Percentiles rank a stretch among this genome's conserved stretches.
These are phyloP conservation scores for Floccularia luteovirens DNA, from an alignment of 768 basidiomycete species.

Conservation along the genomic window DNA sequence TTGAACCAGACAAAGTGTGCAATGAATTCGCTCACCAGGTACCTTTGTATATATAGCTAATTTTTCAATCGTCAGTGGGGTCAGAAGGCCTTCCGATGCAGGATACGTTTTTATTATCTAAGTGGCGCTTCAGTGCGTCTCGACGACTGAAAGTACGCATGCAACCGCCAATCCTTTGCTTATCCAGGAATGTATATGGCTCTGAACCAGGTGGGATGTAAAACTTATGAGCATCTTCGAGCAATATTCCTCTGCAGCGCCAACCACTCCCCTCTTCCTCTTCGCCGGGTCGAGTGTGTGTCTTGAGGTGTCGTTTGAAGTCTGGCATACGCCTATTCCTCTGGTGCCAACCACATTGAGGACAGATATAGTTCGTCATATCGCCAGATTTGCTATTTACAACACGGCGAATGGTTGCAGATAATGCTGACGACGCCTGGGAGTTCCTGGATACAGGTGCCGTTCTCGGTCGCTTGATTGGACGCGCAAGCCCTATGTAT, in stretches of 20 bases:
- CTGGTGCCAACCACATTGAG: slow-evolving; percentile 39
- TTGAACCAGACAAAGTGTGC: no score
- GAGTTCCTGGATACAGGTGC: slow-evolving; percentile 36
- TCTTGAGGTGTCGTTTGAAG: slow-evolving; percentile 49
- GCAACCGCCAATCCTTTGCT: slow-evolving; percentile 33
- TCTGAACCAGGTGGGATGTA: slow-evolving; percentile 12
- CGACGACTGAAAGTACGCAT: slow-evolving; percentile 30
- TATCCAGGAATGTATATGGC: slow-evolving; percentile 18
- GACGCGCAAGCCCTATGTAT: slow-evolving; percentile 3
- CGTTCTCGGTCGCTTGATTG: slow-evolving; percentile 21
- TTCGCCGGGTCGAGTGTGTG: slow-evolving; percentile 41
- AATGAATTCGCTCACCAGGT: no score
- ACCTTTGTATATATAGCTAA: no score
- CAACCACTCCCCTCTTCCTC: slow-evolving; percentile 24
- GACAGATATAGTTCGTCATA: slow-evolving; percentile 29
- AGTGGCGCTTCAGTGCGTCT: slow-evolving; percentile 39
- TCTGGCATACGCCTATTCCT: slow-evolving; percentile 47
- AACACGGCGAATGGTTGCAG: slow-evolving; percentile 13
- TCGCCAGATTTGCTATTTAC: slow-evolving; percentile 9
- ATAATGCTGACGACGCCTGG: slow-evolving; percentile 27
- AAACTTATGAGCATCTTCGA: slow-evolving; percentile 8
- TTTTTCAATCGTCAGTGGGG: no score
- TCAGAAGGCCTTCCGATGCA: slow-evolving; percentile 18
- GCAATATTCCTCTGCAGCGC: slow-evolving; percentile 32
- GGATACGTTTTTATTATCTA: slow-evolving; percentile 22